Conservation (phyloP, 2,329 filamentous ascomycete genomes). For the Fusarium camptoceras region DNA sequence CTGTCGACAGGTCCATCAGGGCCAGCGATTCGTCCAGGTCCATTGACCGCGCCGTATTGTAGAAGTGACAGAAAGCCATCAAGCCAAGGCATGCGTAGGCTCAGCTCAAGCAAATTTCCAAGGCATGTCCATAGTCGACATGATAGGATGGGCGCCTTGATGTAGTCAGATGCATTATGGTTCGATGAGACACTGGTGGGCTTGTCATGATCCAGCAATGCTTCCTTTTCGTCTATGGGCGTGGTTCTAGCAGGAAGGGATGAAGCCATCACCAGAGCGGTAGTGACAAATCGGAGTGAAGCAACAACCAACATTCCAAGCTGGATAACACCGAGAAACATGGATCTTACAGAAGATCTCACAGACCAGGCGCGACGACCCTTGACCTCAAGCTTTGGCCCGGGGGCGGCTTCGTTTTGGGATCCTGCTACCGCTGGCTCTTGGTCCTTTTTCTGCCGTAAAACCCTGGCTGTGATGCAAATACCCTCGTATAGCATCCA, state of each 20-base stretch:
- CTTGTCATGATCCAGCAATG: slow-evolving; percentile 31
- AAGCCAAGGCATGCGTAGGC: slow-evolving; percentile 91
- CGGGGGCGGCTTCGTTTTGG: slow-evolving; percentile 14
- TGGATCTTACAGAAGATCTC: slow-evolving; percentile 56
- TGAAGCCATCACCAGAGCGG: slow-evolving; percentile 74
- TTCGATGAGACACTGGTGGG: slow-evolving; percentile 37
- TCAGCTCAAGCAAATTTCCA: slow-evolving; percentile 78
- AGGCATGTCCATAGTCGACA: slow-evolving; percentile 83
- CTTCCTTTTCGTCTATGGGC: slow-evolving; percentile 43
- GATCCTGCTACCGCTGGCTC: slow-evolving; percentile 29
- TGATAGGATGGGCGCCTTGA: slow-evolving; percentile 74
- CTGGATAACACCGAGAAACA: slow-evolving; percentile 70
- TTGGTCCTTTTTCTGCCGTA: slow-evolving; percentile 48
- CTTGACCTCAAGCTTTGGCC: slow-evolving; percentile 24
- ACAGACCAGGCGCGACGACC: slow-evolving; percentile 53
- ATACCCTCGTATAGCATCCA: slow-evolving; percentile 91
- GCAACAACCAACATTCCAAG: slow-evolving; percentile 67
- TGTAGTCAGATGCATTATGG: slow-evolving; percentile 29
- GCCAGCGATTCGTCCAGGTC: slow-evolving; percentile 79
- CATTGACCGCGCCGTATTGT: slow-evolving; percentile 78
- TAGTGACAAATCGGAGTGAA: slow-evolving; percentile 73
- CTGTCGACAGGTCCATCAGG: slow-evolving; percentile 87
- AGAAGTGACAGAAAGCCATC: slow-evolving; percentile 78
- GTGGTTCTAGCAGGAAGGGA: slow-evolving; percentile 69
- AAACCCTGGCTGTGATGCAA: slow-evolving; percentile 72